Evolutionary conservation across 345 rosid species (phyloP), one percentile per base, ranked within the genome.

Genomic region (Syzygium aqueum): DNA sequence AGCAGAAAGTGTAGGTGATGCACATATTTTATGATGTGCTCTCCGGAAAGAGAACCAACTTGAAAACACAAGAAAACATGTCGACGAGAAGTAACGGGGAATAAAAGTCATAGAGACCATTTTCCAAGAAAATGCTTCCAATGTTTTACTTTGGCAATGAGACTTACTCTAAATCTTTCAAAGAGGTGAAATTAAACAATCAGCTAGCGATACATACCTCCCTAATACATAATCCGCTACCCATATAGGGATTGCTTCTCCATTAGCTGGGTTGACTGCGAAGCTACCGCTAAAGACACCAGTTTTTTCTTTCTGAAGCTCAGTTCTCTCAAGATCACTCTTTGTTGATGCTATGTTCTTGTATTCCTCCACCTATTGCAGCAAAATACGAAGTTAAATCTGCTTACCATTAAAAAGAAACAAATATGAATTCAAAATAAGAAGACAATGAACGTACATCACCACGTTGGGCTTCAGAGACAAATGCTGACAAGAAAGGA

Each of bases 251-350:
- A 96, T 94, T 63, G 96, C 93, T 90, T 96, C 96, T 27, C 97
- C 97, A 89, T 88, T 96, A 84, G 93, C 96, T 67, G 97, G 96
- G 92, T 97, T 97, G 92, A 92, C 94, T 13, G 98, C 98, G 80
- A 92, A 94, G 89, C 93, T 92, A 57, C 99, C 98, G 25, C 94
- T 96, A 28, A 95, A 97, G 61, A 96, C 95, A 33, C 99, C 99
- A 1, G 96, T 94, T 91, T 97, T 97, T 73, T 97, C 98, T 92
- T 96, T 95, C 89, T 95, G 98, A 88, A 97, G 98, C 92, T 97
- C 98, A 80, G 98, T 97, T 89, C 98, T 95, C 93, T 97, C 98
- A 46, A 97, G 97, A 51, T 97, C 99, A 93, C 98, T 96, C 94
- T 96, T 96, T 85, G 92, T 90, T 4, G 91, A 95, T 43, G 99